phyloP scores from a whole-genome alignment of 108 stramenopile genomes.

The Parmales sp. region DNA sequence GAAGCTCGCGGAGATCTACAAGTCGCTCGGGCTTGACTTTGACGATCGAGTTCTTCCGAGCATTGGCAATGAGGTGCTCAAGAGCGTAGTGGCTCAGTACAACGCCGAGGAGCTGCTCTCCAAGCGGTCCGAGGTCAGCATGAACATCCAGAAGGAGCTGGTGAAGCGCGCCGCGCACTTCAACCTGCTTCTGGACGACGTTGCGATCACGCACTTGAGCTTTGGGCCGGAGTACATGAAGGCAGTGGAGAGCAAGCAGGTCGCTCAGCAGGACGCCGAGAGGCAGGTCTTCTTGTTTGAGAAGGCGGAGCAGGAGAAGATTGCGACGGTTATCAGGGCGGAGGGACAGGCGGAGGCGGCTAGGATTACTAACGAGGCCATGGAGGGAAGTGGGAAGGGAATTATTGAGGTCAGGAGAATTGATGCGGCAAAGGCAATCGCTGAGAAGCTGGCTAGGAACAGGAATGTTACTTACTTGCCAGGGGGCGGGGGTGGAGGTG shows the following conservation, averaged over 20 bases:
- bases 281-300: constrained; percentile 92
- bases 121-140: constrained; percentile 90
- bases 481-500: constrained; percentile 36
- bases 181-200: constrained; percentile 95
- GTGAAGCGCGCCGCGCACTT: constrained; percentile 84
- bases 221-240: constrained; percentile 96
- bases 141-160: constrained; percentile 83
- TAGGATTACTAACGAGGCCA: constrained; percentile 86
- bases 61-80: constrained; percentile 98
- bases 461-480: constrained; percentile 96
- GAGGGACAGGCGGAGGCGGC: constrained; percentile 98
- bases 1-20: constrained; percentile 82
- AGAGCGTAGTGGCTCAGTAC: constrained; percentile 97
- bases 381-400: constrained; percentile 89
- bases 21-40: constrained; percentile 88
- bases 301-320: constrained; percentile 93
- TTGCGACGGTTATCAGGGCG: constrained; percentile 92
- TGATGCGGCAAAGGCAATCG: constrained; percentile 99
- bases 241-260: constrained; percentile 99
- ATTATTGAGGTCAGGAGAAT: constrained; percentile 98
- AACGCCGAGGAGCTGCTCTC: constrained; percentile 97
- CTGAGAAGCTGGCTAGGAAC: constrained; percentile 74
- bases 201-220: constrained; percentile 97
- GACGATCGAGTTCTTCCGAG: constrained; percentile 98
- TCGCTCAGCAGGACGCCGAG: constrained; percentile 98